These are phyloP conservation scores for Dryadomyces quercivorus DNA, from an alignment of 2,329 filamentous ascomycete species.

Conservation along the genomic window DNA sequence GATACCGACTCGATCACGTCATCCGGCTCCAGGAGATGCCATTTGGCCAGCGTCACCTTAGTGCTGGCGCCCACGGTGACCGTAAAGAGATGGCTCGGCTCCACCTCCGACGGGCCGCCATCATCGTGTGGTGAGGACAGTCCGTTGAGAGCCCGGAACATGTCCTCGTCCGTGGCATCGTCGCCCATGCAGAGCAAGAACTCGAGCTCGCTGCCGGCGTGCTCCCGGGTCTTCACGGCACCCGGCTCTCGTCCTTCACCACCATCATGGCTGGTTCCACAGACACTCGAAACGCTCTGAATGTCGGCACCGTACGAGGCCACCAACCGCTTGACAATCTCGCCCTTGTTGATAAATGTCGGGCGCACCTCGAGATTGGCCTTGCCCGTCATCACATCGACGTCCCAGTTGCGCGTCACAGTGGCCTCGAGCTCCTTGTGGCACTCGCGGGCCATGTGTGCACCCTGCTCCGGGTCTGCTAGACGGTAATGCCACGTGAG, in stretches of 20 bases:
- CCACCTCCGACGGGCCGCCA: constrained; percentile 36
- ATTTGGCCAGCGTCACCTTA: constrained; percentile 81
- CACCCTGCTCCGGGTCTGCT: constrained; percentile 74
- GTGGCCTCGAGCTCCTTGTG: constrained; percentile 69
- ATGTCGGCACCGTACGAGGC: constrained; percentile 49
- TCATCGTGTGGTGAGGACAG: constrained; percentile 26
- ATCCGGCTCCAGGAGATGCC: constrained; percentile 77
- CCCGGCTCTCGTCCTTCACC: not conserved
- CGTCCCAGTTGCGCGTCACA: constrained; percentile 69
- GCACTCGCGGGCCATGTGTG: constrained; percentile 69
- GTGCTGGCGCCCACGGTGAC: constrained; percentile 86
- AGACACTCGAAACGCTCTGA: constrained; percentile 15
- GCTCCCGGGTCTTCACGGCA: not conserved
- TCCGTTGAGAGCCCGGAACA: constrained; percentile 70
- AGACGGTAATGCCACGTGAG: constrained; percentile 96
- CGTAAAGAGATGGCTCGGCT: constrained; percentile 63
- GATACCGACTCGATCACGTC: constrained; percentile 68
- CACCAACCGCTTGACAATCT: constrained; percentile 79
- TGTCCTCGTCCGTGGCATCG: constrained; percentile 96
- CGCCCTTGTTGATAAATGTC: constrained; percentile 94
- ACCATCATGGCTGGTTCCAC: constrained; percentile 7
- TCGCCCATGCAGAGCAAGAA: constrained; percentile 89
- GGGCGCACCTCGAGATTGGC: constrained; percentile 96
- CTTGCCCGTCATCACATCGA: constrained; percentile 95
- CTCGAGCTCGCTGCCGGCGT: constrained; percentile 45